Evolutionary conservation across 2,329 filamentous ascomycete genomes (phyloP), one percentile per base, ranked within the genome.

Genomic region (Cercospora sp.): DNA sequence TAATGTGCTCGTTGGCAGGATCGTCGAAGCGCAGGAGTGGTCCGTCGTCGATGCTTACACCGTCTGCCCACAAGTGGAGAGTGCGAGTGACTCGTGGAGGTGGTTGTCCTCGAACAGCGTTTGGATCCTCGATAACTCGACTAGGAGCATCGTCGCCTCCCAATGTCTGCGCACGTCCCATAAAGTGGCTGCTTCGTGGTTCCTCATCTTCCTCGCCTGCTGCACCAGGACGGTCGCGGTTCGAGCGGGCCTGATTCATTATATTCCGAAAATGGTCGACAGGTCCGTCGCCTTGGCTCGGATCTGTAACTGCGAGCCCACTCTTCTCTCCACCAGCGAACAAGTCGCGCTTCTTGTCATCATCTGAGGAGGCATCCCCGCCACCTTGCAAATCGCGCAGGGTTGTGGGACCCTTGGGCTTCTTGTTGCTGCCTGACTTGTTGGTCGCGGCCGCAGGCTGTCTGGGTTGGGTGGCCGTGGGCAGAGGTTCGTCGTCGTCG

Each of bases 321-420:
- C 91, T 94, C 84, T 95, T 95, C 81, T 94, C 92, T 36, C 92
- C 92, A 62, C 92, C 92, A 20, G 92, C 90, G 79, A 94, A 95
- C 70, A 94, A 82, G 75, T 95, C 91, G 67, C 84, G 83, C 28
- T 88, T 85, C 40, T 87, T 83, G 30, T 89, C 86, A 1, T 89
- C 84, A 1, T 85, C 82, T 16, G 89, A 86, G 3, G 86, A 84
- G n/a, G 90, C 86, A 62, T 88, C 86, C 5, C 89, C 85, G 40
- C 75, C 75, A 2, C 84, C 80, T 73, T 84, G 81, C 36, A 84
- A 71, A 72, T 85, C 83, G 62, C 77, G 77, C 55, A 85, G 71
- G 20, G 83, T 84, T 71, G 82, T 76, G 71, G 82, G 75, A 58
- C 80, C 63, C 64, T 72, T 73, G 20, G 73, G 68, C 18, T 80